Percentiles rank a stretch among this genome's conserved stretches.
Conservation (phyloP, 2,329 filamentous ascomycete genomes). For the Ilyonectria robusta region DNA sequence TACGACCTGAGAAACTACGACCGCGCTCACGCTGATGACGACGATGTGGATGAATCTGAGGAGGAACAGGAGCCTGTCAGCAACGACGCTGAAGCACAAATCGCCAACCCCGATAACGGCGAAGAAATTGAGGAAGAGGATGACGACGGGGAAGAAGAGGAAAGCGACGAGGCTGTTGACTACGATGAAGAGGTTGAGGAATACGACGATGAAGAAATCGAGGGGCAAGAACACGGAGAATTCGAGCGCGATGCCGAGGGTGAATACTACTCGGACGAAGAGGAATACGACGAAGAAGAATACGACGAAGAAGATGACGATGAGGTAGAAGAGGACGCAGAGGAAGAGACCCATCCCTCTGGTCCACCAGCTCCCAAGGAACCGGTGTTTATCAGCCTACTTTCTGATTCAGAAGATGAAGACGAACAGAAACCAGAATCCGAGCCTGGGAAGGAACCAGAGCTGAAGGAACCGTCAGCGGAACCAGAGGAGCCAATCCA, state of each 20-base stretch:
- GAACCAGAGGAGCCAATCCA: not conserved
- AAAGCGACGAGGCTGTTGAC: slow-evolving; percentile 29
- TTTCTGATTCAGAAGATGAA: slow-evolving; percentile 64
- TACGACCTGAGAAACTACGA: slow-evolving; percentile 54
- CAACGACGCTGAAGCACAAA: slow-evolving; percentile 43
- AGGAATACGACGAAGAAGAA: slow-evolving; percentile 43
- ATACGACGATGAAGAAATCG: slow-evolving; percentile 36
- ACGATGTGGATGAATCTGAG: slow-evolving; percentile 49
- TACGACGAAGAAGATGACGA: slow-evolving; percentile 38
- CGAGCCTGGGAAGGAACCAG: slow-evolving; percentile 14
- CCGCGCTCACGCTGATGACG: slow-evolving; percentile 51
- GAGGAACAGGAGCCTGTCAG: slow-evolving; percentile 49
- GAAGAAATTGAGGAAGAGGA: slow-evolving; percentile 48
- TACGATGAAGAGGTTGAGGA: slow-evolving; percentile 47
- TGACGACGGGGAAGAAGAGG: slow-evolving; percentile 40
- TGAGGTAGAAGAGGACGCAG: slow-evolving; percentile 27
- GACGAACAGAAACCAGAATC: slow-evolving; percentile 44
- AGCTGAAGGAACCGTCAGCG: not conserved
- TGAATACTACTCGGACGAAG: slow-evolving; percentile 48
- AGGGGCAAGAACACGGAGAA: slow-evolving; percentile 40
- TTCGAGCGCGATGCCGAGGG: slow-evolving; percentile 50
- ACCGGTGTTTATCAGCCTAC: slow-evolving; percentile 62
- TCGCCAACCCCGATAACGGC: slow-evolving; percentile 40
- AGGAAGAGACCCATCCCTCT: slow-evolving; percentile 32
- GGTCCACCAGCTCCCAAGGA: slow-evolving; percentile 43